Percentiles rank a stretch among this genome's conserved stretches.
These are phyloP conservation scores for Deuterostichococcus epilithicus DNA, from an alignment of 139 green algal species.

Conservation along the genomic window DNA sequence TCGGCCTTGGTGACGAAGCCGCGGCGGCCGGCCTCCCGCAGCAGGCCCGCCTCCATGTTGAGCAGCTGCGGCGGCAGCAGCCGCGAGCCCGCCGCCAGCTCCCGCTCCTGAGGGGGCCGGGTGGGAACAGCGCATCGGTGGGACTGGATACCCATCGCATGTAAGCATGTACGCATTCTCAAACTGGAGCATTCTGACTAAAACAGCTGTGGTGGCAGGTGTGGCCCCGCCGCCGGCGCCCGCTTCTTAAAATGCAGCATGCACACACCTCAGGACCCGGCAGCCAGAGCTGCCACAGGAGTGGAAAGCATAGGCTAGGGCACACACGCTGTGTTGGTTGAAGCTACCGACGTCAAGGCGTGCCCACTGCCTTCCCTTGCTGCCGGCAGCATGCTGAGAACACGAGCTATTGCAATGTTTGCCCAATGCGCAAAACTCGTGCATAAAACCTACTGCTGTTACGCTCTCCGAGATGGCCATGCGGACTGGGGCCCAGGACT, in stretches of 20 bases:
- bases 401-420: too few species aligned
- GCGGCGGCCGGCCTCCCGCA: constrained; percentile 45
- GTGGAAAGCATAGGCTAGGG: too few species aligned
- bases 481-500: too few species aligned
- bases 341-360: too few species aligned
- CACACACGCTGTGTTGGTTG: too few species aligned
- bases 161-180: not conserved
- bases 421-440: too few species aligned
- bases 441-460: too few species aligned
- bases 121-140: constrained; percentile 37
- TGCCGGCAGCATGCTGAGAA: too few species aligned
- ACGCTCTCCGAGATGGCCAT: too few species aligned
- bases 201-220: not conserved
- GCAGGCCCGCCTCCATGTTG: constrained; percentile 68
- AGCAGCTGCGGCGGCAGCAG: constrained; percentile 84
- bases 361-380: too few species aligned
- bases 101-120: constrained; percentile 52
- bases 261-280: not conserved
- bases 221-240: too few species aligned
- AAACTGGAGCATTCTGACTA: not conserved
- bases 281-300: not conserved
- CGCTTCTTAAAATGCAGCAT: not conserved
- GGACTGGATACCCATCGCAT: constrained; percentile 12
- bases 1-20: constrained; percentile 29
- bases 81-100: constrained; percentile 63